Conservation (phyloP, 805 yeast genomes). For the Saturnispora mendoncae region DNA sequence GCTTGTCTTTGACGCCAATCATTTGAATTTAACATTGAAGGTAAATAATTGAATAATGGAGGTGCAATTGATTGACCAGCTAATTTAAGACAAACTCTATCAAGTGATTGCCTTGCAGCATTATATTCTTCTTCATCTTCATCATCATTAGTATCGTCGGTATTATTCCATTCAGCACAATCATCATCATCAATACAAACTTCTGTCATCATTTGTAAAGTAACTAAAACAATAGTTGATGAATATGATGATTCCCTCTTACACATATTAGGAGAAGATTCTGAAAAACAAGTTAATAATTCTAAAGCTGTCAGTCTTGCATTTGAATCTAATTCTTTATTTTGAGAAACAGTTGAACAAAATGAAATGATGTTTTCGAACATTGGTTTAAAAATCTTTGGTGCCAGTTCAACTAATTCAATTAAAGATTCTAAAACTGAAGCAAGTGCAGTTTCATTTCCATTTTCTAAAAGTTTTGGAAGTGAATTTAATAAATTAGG, state of each 20-base stretch:
- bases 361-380: constrained; percentile 83
- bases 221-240: constrained; percentile 58
- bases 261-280: constrained; percentile 93
- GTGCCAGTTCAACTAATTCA: constrained; percentile 87
- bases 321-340: constrained; percentile 66
- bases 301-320: constrained; percentile 86
- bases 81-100: constrained; percentile 75
- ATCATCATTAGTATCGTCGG: constrained; percentile 66
- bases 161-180: constrained; percentile 65
- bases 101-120: constrained; percentile 92
- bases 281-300: constrained; percentile 81
- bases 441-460: constrained; percentile 74
- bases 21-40: constrained; percentile 65
- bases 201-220: constrained; percentile 83
- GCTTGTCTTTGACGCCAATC: constrained; percentile 96
- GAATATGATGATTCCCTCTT: constrained; percentile 67
- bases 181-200: constrained; percentile 79
- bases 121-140: constrained; percentile 75
- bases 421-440: constrained; percentile 83
- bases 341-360: constrained; percentile 73
- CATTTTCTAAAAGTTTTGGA: constrained; percentile 72
- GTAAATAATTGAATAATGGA: constrained; percentile 79
- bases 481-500: constrained; percentile 81
- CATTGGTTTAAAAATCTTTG: constrained; percentile 88
- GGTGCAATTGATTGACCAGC: constrained; percentile 79